phyloP scores from a whole-genome alignment of 306 rosid genomes.

The Casuarina equisetifolia region DNA sequence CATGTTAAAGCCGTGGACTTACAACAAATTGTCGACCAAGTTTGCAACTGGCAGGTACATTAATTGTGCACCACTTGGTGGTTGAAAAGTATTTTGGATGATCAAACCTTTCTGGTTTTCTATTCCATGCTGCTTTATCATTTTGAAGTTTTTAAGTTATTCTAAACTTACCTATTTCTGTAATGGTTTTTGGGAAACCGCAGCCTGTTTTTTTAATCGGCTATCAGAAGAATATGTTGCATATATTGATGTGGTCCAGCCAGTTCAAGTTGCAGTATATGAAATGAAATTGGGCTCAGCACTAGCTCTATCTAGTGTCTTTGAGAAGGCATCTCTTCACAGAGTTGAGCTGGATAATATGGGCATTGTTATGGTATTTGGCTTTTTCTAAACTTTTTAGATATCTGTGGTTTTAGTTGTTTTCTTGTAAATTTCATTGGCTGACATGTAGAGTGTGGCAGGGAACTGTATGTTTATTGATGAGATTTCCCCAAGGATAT shows the following conservation, averaged over 20 bases:
- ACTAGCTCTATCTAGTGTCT: conserved; percentile 49
- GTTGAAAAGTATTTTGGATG: not conserved
- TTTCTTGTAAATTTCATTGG: conserved; percentile 3
- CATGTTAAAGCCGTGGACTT: conserved; percentile 42
- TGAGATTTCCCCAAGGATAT: conserved; percentile 79
- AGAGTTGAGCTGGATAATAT: conserved; percentile 39
- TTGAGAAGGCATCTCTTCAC: conserved; percentile 36
- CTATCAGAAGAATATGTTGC: conserved; percentile 48
- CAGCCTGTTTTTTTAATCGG: conserved; percentile 62
- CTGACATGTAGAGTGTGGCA: conserved; percentile 43
- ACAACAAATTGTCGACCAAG: conserved; percentile 41
- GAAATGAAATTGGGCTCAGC: conserved; percentile 89
- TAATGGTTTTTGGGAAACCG: conserved; percentile 50
- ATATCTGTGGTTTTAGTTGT: conserved; percentile 16
- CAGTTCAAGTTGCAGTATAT: conserved; percentile 84
- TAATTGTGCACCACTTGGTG: not conserved
- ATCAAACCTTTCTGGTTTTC: not conserved
- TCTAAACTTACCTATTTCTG: not conserved
- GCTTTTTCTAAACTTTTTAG: conserved; percentile 11
- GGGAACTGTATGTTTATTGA: conserved; percentile 59
- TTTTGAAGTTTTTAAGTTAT: not conserved
- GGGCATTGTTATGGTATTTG: conserved; percentile 53
- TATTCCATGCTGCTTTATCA: not conserved
- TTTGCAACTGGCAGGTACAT: conserved; percentile 75
- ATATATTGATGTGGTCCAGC: conserved; percentile 73